Evolutionary conservation across 192 early-diverging fungal species (phyloP).

Genomic region (Jimgerdemannia flammicorona): DNA sequence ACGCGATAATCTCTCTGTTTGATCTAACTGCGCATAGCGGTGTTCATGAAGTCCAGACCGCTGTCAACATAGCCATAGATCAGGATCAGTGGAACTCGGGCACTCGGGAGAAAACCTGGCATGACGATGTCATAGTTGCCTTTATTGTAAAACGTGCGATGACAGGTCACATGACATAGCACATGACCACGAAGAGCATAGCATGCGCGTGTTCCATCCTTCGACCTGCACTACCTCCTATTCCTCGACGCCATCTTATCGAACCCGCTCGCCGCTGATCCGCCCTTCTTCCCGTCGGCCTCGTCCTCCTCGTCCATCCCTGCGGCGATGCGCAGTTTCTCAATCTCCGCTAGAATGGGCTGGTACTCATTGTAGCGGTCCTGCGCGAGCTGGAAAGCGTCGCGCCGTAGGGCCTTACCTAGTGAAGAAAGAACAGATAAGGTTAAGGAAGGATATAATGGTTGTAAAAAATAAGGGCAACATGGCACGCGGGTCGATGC

Average conservation of each 20-base stretch:
- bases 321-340: constrained; percentile 37
- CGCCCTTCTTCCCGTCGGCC: constrained; percentile 10
- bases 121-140: too few relatives aligned
- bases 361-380: constrained; percentile 40
- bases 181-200: too few relatives aligned
- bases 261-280: constrained; percentile 10
- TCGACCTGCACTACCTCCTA: constrained; percentile 4
- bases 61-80: too few relatives aligned
- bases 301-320: constrained; percentile 31
- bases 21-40: too few relatives aligned
- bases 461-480: background rate
- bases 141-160: too few relatives aligned
- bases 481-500: background rate
- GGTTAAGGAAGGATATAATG: background rate
- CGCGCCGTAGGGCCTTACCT: constrained; percentile 42
- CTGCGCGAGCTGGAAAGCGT: constrained; percentile 42
- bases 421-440: constrained; percentile 1
- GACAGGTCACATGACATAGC: too few relatives aligned
- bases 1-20: too few relatives aligned
- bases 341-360: constrained; percentile 39
- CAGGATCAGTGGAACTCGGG: too few relatives aligned
- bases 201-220: too few relatives aligned
- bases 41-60: too few relatives aligned
- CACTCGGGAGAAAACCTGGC: too few relatives aligned
- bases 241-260: constrained; percentile 17